Base-by-base conservation (phyloP, 306 rosid genomes). In the Rubus idaeus region DNA sequence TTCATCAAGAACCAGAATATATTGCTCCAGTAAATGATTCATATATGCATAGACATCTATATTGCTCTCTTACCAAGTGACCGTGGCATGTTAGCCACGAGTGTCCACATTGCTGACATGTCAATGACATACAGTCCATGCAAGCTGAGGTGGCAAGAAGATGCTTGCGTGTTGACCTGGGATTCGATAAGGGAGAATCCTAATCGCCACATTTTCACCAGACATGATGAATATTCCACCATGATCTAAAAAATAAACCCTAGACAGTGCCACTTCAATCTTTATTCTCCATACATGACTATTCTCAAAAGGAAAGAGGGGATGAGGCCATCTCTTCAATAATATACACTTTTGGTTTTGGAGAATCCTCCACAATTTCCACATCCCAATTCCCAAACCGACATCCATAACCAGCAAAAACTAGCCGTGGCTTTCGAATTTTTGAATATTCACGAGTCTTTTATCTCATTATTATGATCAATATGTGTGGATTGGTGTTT, bases 121-220 rank as follows among this genome's bases (percentile, higher is more conserved):
- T 73, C 45, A 37, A 47, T 5, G 63, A 74, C 41, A 79, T 51
- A 63, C 74, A 60, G 74, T 80, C 79, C 77, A 68, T 68, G 75
- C 76, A 61, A 78, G 75, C 63, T 14, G 21, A 51, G n/a, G 85
- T 46, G 40, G 66, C 12, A 4, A 14, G 44, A 26, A 56, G 50
- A 77, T 79, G 84, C 76, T 65, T 77, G 83, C 76, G 52, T 85
- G 85, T 84, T 84, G 80, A 76, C 79, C 84, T 52, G 12, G 57
- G 84, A 71, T 85, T 89, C 7, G 97, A 85, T 87, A 89, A 85
- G 88, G 65, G 75, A 75, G 93, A 89, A 93, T 90, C 92, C 45
- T 82, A 76, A 81, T 89, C 79, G 52, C 77, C 75, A 61, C 71
- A 35, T 52, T 73, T 75, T 80, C 18, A 72, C 83, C 75, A 75